Evolutionary conservation across 306 rosid species (phyloP).

Genomic region (Gillenia trifoliata): DNA sequence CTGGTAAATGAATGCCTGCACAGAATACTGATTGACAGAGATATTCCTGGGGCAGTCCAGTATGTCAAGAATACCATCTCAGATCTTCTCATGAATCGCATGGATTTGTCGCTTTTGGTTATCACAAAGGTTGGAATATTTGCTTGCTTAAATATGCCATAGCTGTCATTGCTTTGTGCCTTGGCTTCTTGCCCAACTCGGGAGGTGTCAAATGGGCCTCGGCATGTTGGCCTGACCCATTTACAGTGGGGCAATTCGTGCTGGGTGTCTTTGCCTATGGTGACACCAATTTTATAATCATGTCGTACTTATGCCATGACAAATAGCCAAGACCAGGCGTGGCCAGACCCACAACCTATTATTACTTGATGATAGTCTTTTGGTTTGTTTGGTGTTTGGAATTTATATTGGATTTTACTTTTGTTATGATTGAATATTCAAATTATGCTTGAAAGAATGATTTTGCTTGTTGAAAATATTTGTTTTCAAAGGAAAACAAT

Average conservation of each 20-base stretch:
- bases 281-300: neutral
- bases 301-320: neutral
- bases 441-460: neutral
- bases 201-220: neutral
- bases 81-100: conserved; percentile 96
- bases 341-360: neutral
- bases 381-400: neutral
- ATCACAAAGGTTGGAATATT: conserved; percentile 73
- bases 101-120: conserved; percentile 93
- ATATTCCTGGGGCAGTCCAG: conserved; percentile 90
- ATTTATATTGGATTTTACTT: neutral
- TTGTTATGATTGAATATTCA: neutral
- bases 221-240: neutral
- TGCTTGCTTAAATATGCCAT: conserved; percentile 1
- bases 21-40: conserved; percentile 77
- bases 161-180: conserved; percentile 7
- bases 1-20: conserved; percentile 89
- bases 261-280: neutral
- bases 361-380: neutral
- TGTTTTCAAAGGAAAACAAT: neutral
- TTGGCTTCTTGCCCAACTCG: neutral
- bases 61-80: conserved; percentile 90
- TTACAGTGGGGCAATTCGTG: neutral
- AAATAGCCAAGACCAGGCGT: neutral
- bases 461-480: neutral